These are phyloP conservation scores for Alliaria petiolata DNA, from an alignment of 345 rosid genomes.

Conservation along the genomic window DNA sequence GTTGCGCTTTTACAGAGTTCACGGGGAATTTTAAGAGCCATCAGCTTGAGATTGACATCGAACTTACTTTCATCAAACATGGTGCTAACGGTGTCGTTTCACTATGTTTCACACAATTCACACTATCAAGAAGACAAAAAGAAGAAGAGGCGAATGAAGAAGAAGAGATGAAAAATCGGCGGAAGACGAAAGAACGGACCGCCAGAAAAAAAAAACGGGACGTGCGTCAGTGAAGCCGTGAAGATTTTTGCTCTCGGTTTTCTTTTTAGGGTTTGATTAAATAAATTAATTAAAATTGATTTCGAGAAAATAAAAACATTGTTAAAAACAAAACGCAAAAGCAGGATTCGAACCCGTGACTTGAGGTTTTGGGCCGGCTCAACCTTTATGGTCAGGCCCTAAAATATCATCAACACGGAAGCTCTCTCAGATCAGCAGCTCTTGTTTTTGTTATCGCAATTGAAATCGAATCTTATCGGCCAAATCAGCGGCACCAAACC, in stretches of 20 bases:
- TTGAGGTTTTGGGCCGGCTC: slow-evolving; percentile 10
- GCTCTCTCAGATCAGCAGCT: neutral
- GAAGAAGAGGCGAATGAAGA: neutral
- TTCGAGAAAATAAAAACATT: neutral
- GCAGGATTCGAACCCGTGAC: neutral
- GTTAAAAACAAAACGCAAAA: neutral
- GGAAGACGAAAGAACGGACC: neutral
- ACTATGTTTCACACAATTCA: neutral
- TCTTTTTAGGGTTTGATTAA: slow-evolving; percentile 20
- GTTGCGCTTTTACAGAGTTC: slow-evolving; percentile 63
- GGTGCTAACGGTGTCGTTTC: neutral
- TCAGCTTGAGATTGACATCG: slow-evolving; percentile 57
- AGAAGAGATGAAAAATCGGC: neutral
- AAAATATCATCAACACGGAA: slow-evolving; percentile 7
- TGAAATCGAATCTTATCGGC: slow-evolving; percentile 1
- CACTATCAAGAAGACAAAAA: neutral
- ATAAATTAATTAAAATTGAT: neutral
- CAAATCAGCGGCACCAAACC: slow-evolving; percentile 2
- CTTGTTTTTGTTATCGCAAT: neutral
- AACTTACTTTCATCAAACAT: slow-evolving; percentile 79
- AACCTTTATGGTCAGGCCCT: slow-evolving; percentile 7
- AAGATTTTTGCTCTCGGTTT: neutral
- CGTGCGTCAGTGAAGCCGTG: neutral
- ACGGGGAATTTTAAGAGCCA: slow-evolving; percentile 87
- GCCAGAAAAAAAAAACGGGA: neutral